phyloP scores from a whole-genome alignment of 2,329 filamentous ascomycete genomes.

The Daldinia sp. region DNA sequence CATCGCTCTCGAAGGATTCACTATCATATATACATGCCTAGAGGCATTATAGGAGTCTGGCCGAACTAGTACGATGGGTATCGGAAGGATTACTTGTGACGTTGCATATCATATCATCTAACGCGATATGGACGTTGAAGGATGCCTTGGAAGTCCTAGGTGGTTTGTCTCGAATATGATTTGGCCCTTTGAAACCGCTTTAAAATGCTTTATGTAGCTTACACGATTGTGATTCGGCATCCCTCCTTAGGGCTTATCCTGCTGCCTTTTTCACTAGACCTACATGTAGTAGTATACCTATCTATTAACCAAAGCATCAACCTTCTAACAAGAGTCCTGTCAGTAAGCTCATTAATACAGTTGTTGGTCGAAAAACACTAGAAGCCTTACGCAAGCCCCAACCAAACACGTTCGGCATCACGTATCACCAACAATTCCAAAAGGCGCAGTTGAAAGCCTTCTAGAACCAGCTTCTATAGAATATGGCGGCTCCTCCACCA shows the following conservation, averaged over 20 bases:
- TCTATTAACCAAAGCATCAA: not conserved
- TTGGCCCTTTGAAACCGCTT: not conserved
- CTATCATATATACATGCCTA: not conserved
- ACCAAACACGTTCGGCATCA: not conserved
- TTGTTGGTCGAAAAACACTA: not conserved
- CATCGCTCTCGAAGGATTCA: not conserved
- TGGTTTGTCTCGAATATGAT: constrained; percentile 2
- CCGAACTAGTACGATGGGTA: not conserved
- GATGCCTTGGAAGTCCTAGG: not conserved
- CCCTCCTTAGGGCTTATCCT: not conserved
- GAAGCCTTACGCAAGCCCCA: not conserved
- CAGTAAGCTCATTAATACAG: not conserved
- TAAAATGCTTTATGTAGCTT: not conserved
- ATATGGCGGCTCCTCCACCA: not conserved
- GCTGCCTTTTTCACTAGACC: not conserved
- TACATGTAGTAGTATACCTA: not conserved
- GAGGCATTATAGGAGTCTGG: constrained; percentile 1
- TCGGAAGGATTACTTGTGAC: not conserved
- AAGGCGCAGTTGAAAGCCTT: not conserved
- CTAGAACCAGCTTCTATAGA: not conserved
- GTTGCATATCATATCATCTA: constrained; percentile 3
- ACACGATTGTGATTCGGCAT: not conserved
- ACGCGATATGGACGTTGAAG: not conserved
- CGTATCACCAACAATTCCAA: not conserved
- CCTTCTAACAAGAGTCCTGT: not conserved